A percentile compares a stretch with the other conserved stretches of the same genome.
These are phyloP conservation scores for Russula sp. DNA, from an alignment of 768 basidiomycete species.

Conservation along the genomic window DNA sequence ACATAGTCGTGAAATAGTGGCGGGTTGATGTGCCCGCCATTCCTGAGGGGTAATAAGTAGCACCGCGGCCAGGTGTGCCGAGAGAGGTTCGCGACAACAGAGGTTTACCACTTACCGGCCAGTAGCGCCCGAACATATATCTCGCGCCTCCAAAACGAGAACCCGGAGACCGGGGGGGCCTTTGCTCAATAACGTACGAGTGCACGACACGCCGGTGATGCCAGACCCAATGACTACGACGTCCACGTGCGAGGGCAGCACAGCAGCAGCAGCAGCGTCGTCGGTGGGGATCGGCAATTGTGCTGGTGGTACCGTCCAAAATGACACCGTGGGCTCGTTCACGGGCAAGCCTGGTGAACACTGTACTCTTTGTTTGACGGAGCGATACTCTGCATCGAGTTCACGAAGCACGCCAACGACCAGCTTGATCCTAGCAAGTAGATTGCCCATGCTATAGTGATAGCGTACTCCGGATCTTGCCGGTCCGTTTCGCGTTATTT, in stretches of 20 bases:
- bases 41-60: conserved; percentile 34
- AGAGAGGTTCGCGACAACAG: background rate
- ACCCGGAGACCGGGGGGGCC: conserved; percentile 35
- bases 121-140: conserved; percentile 68
- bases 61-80: background rate
- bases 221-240: conserved; percentile 74
- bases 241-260: conserved; percentile 49
- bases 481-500: conserved; percentile 2
- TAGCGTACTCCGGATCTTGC: background rate
- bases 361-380: conserved; percentile 30
- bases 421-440: conserved; percentile 11
- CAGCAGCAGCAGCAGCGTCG: conserved; percentile 10
- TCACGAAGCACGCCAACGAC: background rate
- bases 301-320: conserved; percentile 56
- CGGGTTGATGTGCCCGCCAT: conserved; percentile 65
- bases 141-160: conserved; percentile 78
- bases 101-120: conserved; percentile 43
- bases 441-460: conserved; percentile 9
- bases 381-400: conserved; percentile 13
- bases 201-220: conserved; percentile 62
- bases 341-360: conserved; percentile 51
- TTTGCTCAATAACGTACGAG: conserved; percentile 45
- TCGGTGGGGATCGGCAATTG: conserved; percentile 34
- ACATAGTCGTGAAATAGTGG: conserved; percentile 54
- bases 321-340: conserved; percentile 48